phyloP scores from a whole-genome alignment of 306 rosid genomes.

The Alnus rubra region DNA sequence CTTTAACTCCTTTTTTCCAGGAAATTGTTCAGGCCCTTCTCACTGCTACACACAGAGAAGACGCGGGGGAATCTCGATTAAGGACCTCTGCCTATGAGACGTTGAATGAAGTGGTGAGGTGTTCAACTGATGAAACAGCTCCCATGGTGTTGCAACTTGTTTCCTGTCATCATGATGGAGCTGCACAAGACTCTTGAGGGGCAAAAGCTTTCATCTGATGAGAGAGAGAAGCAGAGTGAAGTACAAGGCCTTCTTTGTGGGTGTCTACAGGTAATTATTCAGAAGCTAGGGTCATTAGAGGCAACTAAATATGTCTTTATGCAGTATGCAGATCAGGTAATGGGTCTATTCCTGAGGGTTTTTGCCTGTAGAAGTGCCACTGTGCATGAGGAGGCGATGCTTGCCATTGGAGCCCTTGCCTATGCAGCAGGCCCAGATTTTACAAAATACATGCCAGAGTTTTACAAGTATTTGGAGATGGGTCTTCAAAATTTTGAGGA shows the following conservation, averaged over 20 bases:
- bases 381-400: slow-evolving; percentile 96
- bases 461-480: slow-evolving; percentile 73
- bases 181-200: slow-evolving; percentile 78
- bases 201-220: slow-evolving; percentile 78
- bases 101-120: slow-evolving; percentile 83
- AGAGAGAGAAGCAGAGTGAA: slow-evolving; percentile 76
- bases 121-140: slow-evolving; percentile 80
- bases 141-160: slow-evolving; percentile 74
- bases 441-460: slow-evolving; percentile 78
- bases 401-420: slow-evolving; percentile 93
- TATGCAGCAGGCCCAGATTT: slow-evolving; percentile 74
- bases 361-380: slow-evolving; percentile 90
- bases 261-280: slow-evolving; percentile 85
- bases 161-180: slow-evolving; percentile 76
- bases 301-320: slow-evolving; percentile 62
- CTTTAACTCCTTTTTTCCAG: slow-evolving; percentile 76
- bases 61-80: slow-evolving; percentile 82
- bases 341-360: slow-evolving; percentile 79
- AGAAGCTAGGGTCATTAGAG: slow-evolving; percentile 80
- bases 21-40: slow-evolving; percentile 80
- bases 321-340: slow-evolving; percentile 82
- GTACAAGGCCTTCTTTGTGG: slow-evolving; percentile 89
- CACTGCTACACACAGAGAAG: slow-evolving; percentile 76
- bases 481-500: slow-evolving; percentile 95
- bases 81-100: slow-evolving; percentile 85